phyloP scores from a whole-genome alignment of 1,139 yeast species.

The Kurtzmaniella quercitrusa region DNA sequence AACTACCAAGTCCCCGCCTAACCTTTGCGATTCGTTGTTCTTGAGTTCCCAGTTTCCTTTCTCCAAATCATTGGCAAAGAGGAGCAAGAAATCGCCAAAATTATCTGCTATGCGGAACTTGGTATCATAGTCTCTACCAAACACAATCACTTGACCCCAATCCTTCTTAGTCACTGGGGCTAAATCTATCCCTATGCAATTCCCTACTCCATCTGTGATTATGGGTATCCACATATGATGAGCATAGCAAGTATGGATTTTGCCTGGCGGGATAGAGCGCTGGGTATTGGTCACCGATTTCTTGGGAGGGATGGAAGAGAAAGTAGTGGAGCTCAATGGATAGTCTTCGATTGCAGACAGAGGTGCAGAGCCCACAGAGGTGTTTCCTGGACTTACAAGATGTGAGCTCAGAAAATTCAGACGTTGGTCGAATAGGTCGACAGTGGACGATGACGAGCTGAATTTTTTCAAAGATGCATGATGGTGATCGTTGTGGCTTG shows the following conservation, averaged over 20 bases:
- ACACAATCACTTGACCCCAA: slow-evolving; percentile 81
- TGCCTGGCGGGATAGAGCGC: slow-evolving; percentile 68
- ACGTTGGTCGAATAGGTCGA: slow-evolving; percentile 1
- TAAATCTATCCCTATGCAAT: slow-evolving; percentile 83
- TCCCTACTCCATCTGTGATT: slow-evolving; percentile 83
- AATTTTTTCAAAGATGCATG: slow-evolving; percentile 20
- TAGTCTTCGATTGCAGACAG: background rate
- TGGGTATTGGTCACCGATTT: slow-evolving; percentile 47
- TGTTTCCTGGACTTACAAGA: background rate
- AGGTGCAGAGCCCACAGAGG: slow-evolving; percentile 4
- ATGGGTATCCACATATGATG: slow-evolving; percentile 90
- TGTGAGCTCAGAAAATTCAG: background rate
- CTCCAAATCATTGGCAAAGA: slow-evolving; percentile 82
- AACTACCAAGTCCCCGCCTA: slow-evolving; percentile 47
- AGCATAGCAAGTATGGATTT: slow-evolving; percentile 70
- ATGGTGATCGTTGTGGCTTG: slow-evolving; percentile 18
- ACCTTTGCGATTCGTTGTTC: slow-evolving; percentile 28
- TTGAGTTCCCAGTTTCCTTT: slow-evolving; percentile 67
- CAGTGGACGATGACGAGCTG: slow-evolving; percentile 4
- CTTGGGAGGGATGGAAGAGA: background rate
- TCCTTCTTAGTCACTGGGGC: slow-evolving; percentile 76
- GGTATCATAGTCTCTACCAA: slow-evolving; percentile 86
- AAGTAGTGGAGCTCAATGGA: background rate
- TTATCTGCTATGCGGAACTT: slow-evolving; percentile 74
- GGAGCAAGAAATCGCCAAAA: slow-evolving; percentile 80